A percentile compares a stretch with the other conserved stretches of the same genome.
Conservation (phyloP, 179 eudicot genomes). For the Beta macrorhiza region DNA sequence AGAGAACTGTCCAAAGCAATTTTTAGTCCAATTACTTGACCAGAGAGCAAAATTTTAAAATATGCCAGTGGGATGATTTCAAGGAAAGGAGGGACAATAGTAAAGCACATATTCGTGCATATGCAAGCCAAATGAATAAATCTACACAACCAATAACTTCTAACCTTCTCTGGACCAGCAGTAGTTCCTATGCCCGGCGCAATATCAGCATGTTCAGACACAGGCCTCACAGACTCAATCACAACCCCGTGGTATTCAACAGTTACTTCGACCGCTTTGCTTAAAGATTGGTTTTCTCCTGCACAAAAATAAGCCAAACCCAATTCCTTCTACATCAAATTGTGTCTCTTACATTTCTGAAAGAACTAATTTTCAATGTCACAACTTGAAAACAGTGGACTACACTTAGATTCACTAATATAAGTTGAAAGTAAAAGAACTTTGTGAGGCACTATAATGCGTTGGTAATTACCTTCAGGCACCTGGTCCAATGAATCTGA, state of each 20-base stretch:
- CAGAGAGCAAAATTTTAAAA: not conserved
- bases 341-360: not conserved
- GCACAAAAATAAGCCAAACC: constrained; percentile 18
- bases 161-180: constrained; percentile 38
- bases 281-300: constrained; percentile 20
- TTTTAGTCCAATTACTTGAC: not conserved
- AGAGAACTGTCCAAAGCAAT: no score
- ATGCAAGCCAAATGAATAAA: not conserved
- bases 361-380: not conserved
- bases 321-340: not conserved
- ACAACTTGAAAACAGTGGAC: not conserved
- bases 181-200: constrained; percentile 9
- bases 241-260: constrained; percentile 30
- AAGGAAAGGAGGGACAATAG: not conserved
- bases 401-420: no score
- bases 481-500: constrained; percentile 15
- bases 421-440: no score
- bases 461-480: constrained; percentile 18
- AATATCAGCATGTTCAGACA: constrained; percentile 26
- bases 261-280: constrained; percentile 10
- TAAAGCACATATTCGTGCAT: not conserved
- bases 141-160: not conserved
- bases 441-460: not conserved
- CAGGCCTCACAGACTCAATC: constrained; percentile 14
- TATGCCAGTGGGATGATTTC: not conserved